These are phyloP conservation scores for Gynostemma pentaphyllum DNA, from an alignment of 306 rosid genomes.

Conservation along the genomic window DNA sequence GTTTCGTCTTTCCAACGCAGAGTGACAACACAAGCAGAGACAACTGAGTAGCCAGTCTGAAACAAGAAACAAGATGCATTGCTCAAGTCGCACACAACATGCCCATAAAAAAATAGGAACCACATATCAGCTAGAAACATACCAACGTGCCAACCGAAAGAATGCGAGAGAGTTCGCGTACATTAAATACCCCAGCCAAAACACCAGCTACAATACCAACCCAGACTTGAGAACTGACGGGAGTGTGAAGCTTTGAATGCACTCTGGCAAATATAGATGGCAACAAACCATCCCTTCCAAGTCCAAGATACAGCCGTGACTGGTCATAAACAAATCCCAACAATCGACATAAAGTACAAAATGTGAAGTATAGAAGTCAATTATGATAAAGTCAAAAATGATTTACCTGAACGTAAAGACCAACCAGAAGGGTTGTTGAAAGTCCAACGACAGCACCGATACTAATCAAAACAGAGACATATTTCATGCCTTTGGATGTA, in stretches of 20 bases:
- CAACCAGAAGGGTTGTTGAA: slow-evolving; percentile 91
- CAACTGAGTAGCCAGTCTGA: slow-evolving; percentile 99
- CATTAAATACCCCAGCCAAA: slow-evolving; percentile 77
- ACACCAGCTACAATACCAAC: slow-evolving; percentile 73
- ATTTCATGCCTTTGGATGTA: slow-evolving; percentile 76
- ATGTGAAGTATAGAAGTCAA: slow-evolving; percentile 19
- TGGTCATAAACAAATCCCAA: slow-evolving; percentile 34
- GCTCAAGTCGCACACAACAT: slow-evolving; percentile 15
- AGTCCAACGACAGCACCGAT: slow-evolving; percentile 95
- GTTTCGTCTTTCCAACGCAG: slow-evolving; percentile 82
- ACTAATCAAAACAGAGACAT: slow-evolving; percentile 70
- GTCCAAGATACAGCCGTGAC: slow-evolving; percentile 98
- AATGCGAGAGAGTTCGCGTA: slow-evolving; percentile 67
- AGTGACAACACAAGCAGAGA: slow-evolving; percentile 75
- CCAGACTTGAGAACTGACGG: slow-evolving; percentile 87
- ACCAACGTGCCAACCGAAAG: slow-evolving; percentile 98
- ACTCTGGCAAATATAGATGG: slow-evolving; percentile 75
- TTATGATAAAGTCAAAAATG: slow-evolving; percentile 18
- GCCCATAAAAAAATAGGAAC: neutral
- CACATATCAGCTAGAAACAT: slow-evolving; percentile 24
- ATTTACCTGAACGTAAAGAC: slow-evolving; percentile 92
- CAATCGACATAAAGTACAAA: slow-evolving; percentile 15
- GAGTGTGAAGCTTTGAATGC: slow-evolving; percentile 63
- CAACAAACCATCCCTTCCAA: slow-evolving; percentile 90
- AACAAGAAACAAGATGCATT: slow-evolving; percentile 13